Base-by-base conservation (phyloP, 2,329 filamentous ascomycete genomes). In the Fonsecaea multimorphosa region DNA sequence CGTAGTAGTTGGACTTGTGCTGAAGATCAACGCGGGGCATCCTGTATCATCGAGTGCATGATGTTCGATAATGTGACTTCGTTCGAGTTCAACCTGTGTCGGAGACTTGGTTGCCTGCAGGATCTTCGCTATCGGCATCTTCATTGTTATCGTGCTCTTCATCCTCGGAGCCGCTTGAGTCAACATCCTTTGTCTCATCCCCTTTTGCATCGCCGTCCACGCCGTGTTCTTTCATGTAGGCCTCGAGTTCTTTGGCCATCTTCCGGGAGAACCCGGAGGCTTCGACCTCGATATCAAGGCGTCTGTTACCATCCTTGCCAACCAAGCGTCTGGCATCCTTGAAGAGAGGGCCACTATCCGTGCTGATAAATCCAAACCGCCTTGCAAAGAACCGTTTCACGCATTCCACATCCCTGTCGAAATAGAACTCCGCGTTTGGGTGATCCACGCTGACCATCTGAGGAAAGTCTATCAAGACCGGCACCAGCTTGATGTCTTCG, bases 361-460 rank as follows among this genome's bases (percentile, higher is more conserved):
- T 90, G 75, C 89, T 90, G 2, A 88, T 88, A 76, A 98, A 99
- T 71, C 92, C 89, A 78, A 97, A 99, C 32, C 92, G 87, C 24
- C 93, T 85, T 74, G 91, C 85, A 75, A 99, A 99, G 78, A 96
- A 99, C 34, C 91, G 88, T 80, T 97, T 98, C 74, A 99, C 90
- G 78, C 96, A 99, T 69, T 91, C 88, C 14, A 99, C 93, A 73
- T 99, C 95, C 69, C 95, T 89, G 76, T 98, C 91, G 77, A 99
- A 99, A 79, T 99, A 98, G 86, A 93, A 96, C 75, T 97, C 91
- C 19, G 95, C 96, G 74, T 99, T 97, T 38, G 84, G 80, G 75
- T 99, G 95, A 72, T 97, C 92, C 76, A 97, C 92, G 0, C 94
- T 98, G 1, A 99, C 88, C 90, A 97, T 98, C 76, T 99, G 95